Conservation (phyloP, 495 filamentous ascomycete genomes). For the Venustampulla echinocandica region DNA sequence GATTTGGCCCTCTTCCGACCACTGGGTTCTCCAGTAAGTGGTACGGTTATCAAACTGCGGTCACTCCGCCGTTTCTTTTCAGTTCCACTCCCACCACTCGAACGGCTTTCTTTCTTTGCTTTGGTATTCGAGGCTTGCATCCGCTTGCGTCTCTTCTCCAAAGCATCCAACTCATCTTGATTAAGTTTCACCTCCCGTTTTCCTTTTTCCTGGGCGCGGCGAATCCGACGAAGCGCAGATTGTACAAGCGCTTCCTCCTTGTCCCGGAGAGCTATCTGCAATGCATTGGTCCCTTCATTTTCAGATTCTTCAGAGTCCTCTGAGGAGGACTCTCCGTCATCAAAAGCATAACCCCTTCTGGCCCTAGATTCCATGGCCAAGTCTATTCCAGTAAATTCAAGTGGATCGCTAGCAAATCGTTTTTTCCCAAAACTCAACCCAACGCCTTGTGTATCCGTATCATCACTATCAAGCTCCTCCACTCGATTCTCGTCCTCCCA, state of each 20-base stretch:
- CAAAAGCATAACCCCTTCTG: slow-evolving; percentile 36
- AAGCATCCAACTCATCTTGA: slow-evolving; percentile 63
- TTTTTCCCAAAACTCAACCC: slow-evolving; percentile 35
- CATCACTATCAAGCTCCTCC: slow-evolving; percentile 63
- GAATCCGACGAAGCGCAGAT: slow-evolving; percentile 66
- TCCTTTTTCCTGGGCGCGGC: slow-evolving; percentile 61
- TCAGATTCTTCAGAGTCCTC: slow-evolving; percentile 34
- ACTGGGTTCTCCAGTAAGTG: slow-evolving; percentile 16
- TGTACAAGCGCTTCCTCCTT: slow-evolving; percentile 68
- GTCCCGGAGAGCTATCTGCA: slow-evolving; percentile 47
- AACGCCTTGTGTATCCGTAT: slow-evolving; percentile 52
- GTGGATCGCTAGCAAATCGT: slow-evolving; percentile 47
- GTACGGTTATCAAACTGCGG: slow-evolving; percentile 13
- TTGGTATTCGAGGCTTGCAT: slow-evolving; percentile 35
- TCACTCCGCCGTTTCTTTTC: slow-evolving; percentile 18
- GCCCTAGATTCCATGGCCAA: slow-evolving; percentile 28
- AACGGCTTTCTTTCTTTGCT: slow-evolving; percentile 13
- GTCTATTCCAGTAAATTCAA: slow-evolving; percentile 55
- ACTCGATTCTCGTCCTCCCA: slow-evolving; percentile 45
- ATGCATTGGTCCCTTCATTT: slow-evolving; percentile 43
- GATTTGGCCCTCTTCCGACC: slow-evolving; percentile 22
- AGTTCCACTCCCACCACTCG: slow-evolving; percentile 20
- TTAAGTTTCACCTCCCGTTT: slow-evolving; percentile 68
- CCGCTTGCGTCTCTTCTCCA: slow-evolving; percentile 56
- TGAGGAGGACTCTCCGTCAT: slow-evolving; percentile 40